Evolutionary conservation across 805 yeast genomes (phyloP).

Genomic region (Ogataea glucozyma): DNA sequence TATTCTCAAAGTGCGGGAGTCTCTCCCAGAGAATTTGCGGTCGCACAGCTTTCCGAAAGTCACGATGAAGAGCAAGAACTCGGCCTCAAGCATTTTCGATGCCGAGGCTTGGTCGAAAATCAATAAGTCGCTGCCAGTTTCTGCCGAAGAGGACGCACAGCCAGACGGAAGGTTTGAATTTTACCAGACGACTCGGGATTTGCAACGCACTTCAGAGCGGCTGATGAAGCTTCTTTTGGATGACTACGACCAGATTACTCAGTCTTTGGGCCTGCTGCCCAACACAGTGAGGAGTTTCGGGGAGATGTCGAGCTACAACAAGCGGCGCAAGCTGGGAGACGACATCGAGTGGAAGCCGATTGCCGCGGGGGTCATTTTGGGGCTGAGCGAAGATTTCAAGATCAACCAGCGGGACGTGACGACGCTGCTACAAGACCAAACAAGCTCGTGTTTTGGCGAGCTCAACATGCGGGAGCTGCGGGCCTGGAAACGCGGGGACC

Average conservation of each 20-base stretch:
- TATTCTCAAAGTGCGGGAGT: background rate
- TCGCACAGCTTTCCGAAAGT: slow-evolving; percentile 19
- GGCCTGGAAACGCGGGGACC: slow-evolving; percentile 28
- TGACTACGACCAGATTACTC: slow-evolving; percentile 18
- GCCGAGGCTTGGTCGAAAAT: slow-evolving; percentile 20
- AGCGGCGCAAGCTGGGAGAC: slow-evolving; percentile 29
- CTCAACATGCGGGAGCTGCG: slow-evolving; percentile 29
- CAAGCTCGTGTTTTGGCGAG: slow-evolving; percentile 26
- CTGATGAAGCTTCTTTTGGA: slow-evolving; percentile 15
- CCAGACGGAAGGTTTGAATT: slow-evolving; percentile 14
- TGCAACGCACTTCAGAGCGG: slow-evolving; percentile 14
- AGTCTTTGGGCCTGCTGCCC: slow-evolving; percentile 4
- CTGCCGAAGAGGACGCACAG: slow-evolving; percentile 18
- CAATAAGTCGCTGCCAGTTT: slow-evolving; percentile 12
- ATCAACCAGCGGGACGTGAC: slow-evolving; percentile 24
- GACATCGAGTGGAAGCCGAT: slow-evolving; percentile 29
- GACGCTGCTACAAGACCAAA: slow-evolving; percentile 15
- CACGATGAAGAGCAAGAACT: slow-evolving; percentile 18
- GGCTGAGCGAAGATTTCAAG: slow-evolving; percentile 23
- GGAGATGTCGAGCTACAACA: slow-evolving; percentile 11
- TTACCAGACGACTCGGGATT: slow-evolving; percentile 13
- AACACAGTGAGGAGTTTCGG: background rate
- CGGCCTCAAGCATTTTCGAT: slow-evolving; percentile 10
- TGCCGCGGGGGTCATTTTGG: slow-evolving; percentile 24
- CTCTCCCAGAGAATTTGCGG: background rate